Evolutionary conservation across 2,329 filamentous ascomycete species (phyloP).

Genomic region (Alternaria sp.): DNA sequence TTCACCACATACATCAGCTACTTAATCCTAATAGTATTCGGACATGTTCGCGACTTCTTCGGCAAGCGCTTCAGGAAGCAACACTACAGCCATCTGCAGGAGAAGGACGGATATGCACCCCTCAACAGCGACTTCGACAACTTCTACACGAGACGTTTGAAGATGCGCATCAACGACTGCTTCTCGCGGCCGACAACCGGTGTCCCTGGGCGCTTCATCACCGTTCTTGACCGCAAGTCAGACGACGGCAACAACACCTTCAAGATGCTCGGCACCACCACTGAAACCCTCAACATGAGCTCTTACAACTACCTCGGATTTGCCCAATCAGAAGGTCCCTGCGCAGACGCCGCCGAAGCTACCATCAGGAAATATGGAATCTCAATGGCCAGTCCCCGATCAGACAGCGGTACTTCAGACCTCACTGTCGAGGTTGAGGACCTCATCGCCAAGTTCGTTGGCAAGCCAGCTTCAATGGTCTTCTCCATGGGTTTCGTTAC

Average conservation of each 20-base stretch:
- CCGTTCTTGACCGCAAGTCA: slow-evolving; percentile 86
- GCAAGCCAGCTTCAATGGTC: slow-evolving; percentile 92
- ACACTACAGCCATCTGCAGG: slow-evolving; percentile 83
- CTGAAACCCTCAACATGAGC: slow-evolving; percentile 97
- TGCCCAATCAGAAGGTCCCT: slow-evolving; percentile 95
- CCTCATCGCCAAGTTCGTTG: slow-evolving; percentile 87
- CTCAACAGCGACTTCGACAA: slow-evolving; percentile 99
- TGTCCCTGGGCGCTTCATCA: slow-evolving; percentile 93
- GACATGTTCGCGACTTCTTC: slow-evolving; percentile 96
- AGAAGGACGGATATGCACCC: slow-evolving; percentile 88
- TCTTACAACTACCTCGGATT: slow-evolving; percentile 99
- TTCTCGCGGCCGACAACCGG: slow-evolving; percentile 92
- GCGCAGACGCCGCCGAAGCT: slow-evolving; percentile 90
- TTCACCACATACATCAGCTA: slow-evolving; percentile 99
- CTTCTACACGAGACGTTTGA: slow-evolving; percentile 92
- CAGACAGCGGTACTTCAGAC: slow-evolving; percentile 85
- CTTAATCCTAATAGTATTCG: slow-evolving; percentile 91
- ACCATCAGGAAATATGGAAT: slow-evolving; percentile 85
- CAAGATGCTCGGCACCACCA: slow-evolving; percentile 85
- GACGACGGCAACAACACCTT: slow-evolving; percentile 92
- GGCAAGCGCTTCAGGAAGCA: slow-evolving; percentile 91
- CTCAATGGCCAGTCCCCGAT: slow-evolving; percentile 78
- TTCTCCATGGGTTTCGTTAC: slow-evolving; percentile 99
- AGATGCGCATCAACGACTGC: slow-evolving; percentile 95
- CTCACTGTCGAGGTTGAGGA: slow-evolving; percentile 88